Conservation (phyloP, 805 yeast species). For the Hanseniaspora vineae region DNA sequence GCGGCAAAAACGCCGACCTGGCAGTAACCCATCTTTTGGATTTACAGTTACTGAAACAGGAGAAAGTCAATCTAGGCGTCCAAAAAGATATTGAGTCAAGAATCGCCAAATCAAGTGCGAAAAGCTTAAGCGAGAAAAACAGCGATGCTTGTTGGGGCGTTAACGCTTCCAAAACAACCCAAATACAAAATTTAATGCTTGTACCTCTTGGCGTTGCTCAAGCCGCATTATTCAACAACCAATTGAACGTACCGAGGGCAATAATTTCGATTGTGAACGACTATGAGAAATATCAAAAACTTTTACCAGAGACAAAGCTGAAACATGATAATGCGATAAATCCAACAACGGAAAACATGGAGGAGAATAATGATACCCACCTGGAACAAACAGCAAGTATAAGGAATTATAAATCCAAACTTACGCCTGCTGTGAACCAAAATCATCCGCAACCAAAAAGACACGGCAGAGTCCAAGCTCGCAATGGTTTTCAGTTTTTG, state of each 20-base stretch:
- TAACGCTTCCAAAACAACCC: constrained; percentile 1
- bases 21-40: constrained; percentile 11
- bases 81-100: background rate
- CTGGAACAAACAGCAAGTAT: constrained; percentile 10
- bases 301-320: constrained; percentile 6
- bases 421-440: too few relatives aligned
- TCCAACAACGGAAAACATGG: constrained; percentile 9
- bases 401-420: too few relatives aligned
- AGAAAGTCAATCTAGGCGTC: background rate
- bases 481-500: constrained; percentile 12
- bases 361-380: constrained; percentile 17
- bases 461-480: constrained; percentile 27
- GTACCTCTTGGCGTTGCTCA: background rate
- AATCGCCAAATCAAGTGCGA: background rate
- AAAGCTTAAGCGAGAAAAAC: constrained; percentile 2
- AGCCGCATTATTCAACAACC: constrained; percentile 8
- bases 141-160: constrained; percentile 7
- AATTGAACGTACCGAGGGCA: background rate
- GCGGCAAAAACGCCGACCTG: background rate
- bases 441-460: background rate
- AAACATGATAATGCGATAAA: constrained; percentile 6
- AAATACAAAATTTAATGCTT: background rate
- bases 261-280: constrained; percentile 8
- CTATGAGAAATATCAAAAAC: constrained; percentile 10
- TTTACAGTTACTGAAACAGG: constrained; percentile 9